Base-by-base conservation (phyloP, 2,329 filamentous ascomycete genomes). In the Calonectria multiphialidica region DNA sequence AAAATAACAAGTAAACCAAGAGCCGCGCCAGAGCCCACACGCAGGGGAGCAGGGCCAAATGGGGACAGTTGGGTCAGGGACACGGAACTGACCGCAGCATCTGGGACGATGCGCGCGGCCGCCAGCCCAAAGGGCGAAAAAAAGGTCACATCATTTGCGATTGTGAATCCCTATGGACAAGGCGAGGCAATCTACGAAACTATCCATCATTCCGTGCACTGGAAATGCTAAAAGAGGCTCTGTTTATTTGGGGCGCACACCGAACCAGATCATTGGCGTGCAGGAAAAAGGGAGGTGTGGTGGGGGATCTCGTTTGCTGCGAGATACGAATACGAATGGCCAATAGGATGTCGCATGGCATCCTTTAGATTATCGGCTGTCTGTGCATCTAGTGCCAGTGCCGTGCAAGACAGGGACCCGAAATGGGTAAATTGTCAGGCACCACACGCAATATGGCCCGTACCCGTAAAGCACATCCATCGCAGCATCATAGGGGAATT, bases 351-450 rank as follows among this genome's bases (percentile, higher is more conserved):
- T 16, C 18, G 61, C 44, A 21, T 33, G 16, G 25, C 23, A 28
- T 30, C 37, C 40, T 57, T 70, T 47, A 57, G 49, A 57, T 59
- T 49, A 44, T 59, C 67, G 59, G 23, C 30, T 45, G 53, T 23
- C 44, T 42, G 62, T 66, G 53, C 53, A 59, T 59, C 53, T 59
- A 59, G 53, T 59, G 50, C 62, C 68, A 70, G 28, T 66, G 68
- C 68, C 68, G 68, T 61, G 30, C 67, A 40, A 70, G 35, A 44
- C 62, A 70, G 33, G 68, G 30, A 64, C 37, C 67, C 35, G 57
- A 50, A 70, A 66, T 65, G 42, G 62, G 68, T 40, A 70, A 70
- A 66, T 66, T 64, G 68, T 59, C 68, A 71, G 68, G 68, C 55
- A 71, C 67, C 25, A 37, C 25, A 23, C 33, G 18, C 66, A 53